Evolutionary conservation across 2,329 filamentous ascomycete genomes (phyloP).

Genomic region (Coniochaeta sp.): DNA sequence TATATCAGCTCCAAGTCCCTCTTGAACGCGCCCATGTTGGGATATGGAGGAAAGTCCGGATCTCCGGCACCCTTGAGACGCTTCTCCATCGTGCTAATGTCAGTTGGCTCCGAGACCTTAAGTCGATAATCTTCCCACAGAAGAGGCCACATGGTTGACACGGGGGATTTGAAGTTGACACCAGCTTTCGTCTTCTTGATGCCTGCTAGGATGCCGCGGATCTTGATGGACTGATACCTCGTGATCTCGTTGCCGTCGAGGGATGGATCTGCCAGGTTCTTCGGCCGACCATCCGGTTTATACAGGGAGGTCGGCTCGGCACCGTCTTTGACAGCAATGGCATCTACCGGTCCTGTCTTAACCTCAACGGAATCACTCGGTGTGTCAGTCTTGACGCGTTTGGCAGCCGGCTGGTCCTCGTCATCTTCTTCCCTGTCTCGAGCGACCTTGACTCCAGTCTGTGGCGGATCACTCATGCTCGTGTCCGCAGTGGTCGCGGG

Average conservation of each 20-base stretch:
- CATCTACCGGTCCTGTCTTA: conserved; percentile 19
- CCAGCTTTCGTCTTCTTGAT: conserved; percentile 85
- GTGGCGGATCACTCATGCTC: conserved; percentile 34
- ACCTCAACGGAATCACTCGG: conserved; percentile 19
- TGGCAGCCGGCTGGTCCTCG: conserved; percentile 60
- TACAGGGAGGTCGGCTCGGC: conserved; percentile 18
- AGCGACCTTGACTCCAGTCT: conserved; percentile 50
- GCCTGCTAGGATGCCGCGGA: conserved; percentile 59
- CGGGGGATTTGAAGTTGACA: conserved; percentile 66
- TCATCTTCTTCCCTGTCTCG: conserved; percentile 73
- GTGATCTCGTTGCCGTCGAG: conserved; percentile 46
- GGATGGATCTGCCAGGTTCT: conserved; percentile 32
- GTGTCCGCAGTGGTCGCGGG: conserved; percentile 24
- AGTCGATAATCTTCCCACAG: conserved; percentile 68
- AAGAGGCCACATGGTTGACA: conserved; percentile 66
- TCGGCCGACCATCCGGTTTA: conserved; percentile 18
- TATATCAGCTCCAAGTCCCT: conserved; percentile 71
- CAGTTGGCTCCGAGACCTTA: conserved; percentile 70
- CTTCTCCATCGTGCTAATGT: conserved; percentile 73
- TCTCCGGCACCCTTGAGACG: conserved; percentile 57
- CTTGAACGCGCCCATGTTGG: conserved; percentile 63
- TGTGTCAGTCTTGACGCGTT: conserved; percentile 64
- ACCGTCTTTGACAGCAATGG: conserved; percentile 21
- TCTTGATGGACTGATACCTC: conserved; percentile 49
- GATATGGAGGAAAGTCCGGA: conserved; percentile 41